Conservation (phyloP, 2,329 filamentous ascomycete species). For the Westerdykella ornata region DNA sequence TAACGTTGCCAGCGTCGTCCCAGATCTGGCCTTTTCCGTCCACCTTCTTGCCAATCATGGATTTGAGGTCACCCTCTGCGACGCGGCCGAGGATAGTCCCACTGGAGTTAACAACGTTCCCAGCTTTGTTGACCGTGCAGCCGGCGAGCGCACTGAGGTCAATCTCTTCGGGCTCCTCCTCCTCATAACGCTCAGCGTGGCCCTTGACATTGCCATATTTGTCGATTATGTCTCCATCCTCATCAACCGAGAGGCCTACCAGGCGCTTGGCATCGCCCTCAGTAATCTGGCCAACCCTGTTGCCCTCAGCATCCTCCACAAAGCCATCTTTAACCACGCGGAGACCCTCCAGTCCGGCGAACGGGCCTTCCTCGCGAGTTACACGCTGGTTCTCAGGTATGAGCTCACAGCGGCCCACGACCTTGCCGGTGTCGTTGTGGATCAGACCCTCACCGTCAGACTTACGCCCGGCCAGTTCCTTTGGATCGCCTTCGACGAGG, state of each 20-base stretch:
- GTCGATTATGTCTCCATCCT: slow-evolving; percentile 76
- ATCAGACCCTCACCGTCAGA: slow-evolving; percentile 52
- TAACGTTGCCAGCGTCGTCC: slow-evolving; percentile 56
- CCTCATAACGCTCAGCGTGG: slow-evolving; percentile 51
- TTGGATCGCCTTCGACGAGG: slow-evolving; percentile 51
- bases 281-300: slow-evolving; percentile 64
- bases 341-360: slow-evolving; percentile 59
- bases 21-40: slow-evolving; percentile 58
- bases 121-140: slow-evolving; percentile 57
- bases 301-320: slow-evolving; percentile 70
- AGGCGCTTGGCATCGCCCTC: slow-evolving; percentile 67
- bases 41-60: slow-evolving; percentile 55
- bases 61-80: slow-evolving; percentile 50
- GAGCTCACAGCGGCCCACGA: slow-evolving; percentile 52
- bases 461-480: slow-evolving; percentile 51
- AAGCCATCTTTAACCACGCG: slow-evolving; percentile 64
- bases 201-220: slow-evolving; percentile 61
- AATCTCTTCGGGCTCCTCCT: slow-evolving; percentile 44
- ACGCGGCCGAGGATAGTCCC: slow-evolving; percentile 55
- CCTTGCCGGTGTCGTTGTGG: slow-evolving; percentile 51
- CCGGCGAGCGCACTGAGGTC: slow-evolving; percentile 56
- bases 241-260: slow-evolving; percentile 67
- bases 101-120: slow-evolving; percentile 55
- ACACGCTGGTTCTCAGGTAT: slow-evolving; percentile 53
- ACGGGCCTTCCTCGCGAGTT: slow-evolving; percentile 56